These are phyloP conservation scores for Antrodiella citrinella DNA, from an alignment of 768 basidiomycete species.

Conservation along the genomic window DNA sequence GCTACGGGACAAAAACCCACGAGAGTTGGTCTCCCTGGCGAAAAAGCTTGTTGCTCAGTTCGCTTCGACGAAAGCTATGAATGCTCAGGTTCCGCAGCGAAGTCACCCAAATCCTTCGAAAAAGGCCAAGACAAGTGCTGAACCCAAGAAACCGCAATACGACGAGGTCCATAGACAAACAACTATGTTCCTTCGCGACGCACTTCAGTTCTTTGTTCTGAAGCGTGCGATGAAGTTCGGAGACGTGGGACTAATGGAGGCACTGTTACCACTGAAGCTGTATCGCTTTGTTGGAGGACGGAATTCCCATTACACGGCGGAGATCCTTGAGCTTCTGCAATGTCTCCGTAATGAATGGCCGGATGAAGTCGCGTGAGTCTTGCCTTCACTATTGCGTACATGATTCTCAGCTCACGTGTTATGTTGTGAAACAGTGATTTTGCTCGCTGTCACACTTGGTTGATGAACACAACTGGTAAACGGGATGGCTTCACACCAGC, in stretches of 20 bases:
- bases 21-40: constrained; percentile 21
- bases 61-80: constrained; percentile 27
- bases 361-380: not conserved
- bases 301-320: constrained; percentile 26
- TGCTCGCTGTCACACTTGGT: constrained; percentile 24
- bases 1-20: constrained; percentile 19
- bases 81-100: too few relatives aligned
- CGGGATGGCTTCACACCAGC: constrained; percentile 17
- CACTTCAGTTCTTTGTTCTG: constrained; percentile 10
- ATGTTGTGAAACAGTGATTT: constrained; percentile 14
- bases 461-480: constrained; percentile 23
- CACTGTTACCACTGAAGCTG: constrained; percentile 22
- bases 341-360: constrained; percentile 23
- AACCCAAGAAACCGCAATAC: too few relatives aligned
- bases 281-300: constrained; percentile 28
- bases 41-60: constrained; percentile 17
- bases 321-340: constrained; percentile 28
- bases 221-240: constrained; percentile 8
- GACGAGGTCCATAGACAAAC: constrained; percentile 7
- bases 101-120: too few relatives aligned
- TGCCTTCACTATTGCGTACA: too few relatives aligned
- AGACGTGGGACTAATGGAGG: constrained; percentile 30
- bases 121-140: too few relatives aligned
- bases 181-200: constrained; percentile 8
- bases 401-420: too few relatives aligned